These are phyloP conservation scores for Penicilliopsis zonata DNA, from an alignment of 495 filamentous ascomycete species.

Conservation along the genomic window DNA sequence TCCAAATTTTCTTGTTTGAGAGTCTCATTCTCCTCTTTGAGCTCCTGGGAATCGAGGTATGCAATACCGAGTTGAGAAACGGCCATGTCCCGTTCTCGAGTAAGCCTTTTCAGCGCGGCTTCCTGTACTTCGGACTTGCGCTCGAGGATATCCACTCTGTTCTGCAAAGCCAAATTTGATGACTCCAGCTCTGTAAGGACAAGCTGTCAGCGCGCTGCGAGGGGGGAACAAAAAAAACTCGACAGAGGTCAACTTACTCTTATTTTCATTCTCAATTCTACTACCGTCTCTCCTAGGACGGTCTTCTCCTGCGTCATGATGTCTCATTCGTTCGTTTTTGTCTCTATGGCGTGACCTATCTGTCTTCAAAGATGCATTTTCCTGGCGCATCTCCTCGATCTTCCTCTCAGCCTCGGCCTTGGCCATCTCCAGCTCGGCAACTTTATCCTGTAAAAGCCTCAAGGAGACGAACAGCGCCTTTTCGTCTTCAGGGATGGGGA, in stretches of 20 bases:
- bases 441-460: conserved; percentile 53
- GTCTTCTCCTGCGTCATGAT: conserved; percentile 26
- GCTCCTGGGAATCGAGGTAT: conserved; percentile 48
- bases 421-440: conserved; percentile 45
- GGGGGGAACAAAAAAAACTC: too few relatives aligned
- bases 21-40: conserved; percentile 44
- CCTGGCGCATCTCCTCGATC: conserved; percentile 41
- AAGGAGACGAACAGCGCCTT: conserved; percentile 58
- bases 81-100: conserved; percentile 52
- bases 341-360: conserved; percentile 32
- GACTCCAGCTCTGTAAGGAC: conserved; percentile 49
- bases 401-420: conserved; percentile 46
- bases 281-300: conserved; percentile 19
- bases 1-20: conserved; percentile 36
- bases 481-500: conserved; percentile 58
- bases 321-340: conserved; percentile 30
- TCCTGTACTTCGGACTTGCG: conserved; percentile 49
- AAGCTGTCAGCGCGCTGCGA: too few relatives aligned
- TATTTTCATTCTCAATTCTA: conserved; percentile 36
- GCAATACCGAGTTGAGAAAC: conserved; percentile 52
- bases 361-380: conserved; percentile 42
- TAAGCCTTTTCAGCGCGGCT: conserved; percentile 44
- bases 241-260: conserved; percentile 29
- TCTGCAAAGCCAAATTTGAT: conserved; percentile 43
- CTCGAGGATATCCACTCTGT: conserved; percentile 44